Conservation (phyloP, 495 filamentous ascomycete genomes). For the Schizothecium vesticola region DNA sequence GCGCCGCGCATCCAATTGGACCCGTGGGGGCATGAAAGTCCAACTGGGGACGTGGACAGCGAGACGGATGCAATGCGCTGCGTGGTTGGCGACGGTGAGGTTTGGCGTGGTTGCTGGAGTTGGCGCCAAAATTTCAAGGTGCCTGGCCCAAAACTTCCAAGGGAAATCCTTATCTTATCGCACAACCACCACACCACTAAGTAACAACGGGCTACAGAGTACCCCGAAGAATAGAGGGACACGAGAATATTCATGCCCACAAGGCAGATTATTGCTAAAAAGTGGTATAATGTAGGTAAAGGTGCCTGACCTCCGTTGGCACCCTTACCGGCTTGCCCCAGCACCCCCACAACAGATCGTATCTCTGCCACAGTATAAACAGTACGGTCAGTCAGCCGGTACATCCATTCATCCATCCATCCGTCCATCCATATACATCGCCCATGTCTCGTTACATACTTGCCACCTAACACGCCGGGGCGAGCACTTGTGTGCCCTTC, state of each 20-base stretch:
- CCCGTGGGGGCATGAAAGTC: conserved; percentile 12
- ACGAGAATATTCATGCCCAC: neutral
- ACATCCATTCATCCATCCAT: neutral
- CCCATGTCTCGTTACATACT: neutral
- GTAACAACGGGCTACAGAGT: neutral
- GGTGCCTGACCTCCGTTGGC: neutral
- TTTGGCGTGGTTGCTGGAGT: neutral
- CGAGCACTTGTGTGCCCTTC: neutral
- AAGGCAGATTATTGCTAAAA: conserved; percentile 1
- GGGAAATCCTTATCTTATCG: conserved; percentile 15
- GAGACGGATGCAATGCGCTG: neutral
- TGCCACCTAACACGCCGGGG: neutral
- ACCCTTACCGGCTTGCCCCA: neutral
- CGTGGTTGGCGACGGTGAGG: neutral
- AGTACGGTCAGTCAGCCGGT: neutral
- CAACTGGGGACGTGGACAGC: neutral
- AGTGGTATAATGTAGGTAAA: conserved; percentile 9
- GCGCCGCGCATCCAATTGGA: conserved; percentile 28
- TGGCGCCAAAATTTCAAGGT: conserved; percentile 7
- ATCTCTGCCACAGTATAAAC: neutral
- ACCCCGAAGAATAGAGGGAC: neutral
- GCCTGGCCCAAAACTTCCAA: conserved; percentile 10
- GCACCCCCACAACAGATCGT: neutral
- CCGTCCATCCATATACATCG: neutral
- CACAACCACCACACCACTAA: neutral